Evolutionary conservation across 148 eudicot genomes (phyloP).

Genomic region (Rhododendron griersonianum): DNA sequence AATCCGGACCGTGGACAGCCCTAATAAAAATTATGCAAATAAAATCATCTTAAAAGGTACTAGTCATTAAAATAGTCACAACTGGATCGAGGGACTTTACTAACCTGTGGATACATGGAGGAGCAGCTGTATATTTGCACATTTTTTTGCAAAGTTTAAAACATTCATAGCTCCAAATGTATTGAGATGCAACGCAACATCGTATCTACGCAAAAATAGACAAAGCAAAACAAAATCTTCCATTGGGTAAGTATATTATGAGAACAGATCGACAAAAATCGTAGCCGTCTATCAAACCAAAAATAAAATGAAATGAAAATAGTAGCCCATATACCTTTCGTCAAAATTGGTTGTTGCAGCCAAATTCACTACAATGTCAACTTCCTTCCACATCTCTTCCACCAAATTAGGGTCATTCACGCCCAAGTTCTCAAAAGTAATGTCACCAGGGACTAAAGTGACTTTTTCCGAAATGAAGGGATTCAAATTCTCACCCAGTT

Average conservation of each 20-base stretch:
- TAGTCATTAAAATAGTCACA: too few species aligned
- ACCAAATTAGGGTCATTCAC: constrained; percentile 36
- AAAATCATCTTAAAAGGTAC: too few species aligned
- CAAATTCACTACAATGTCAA: constrained; percentile 57
- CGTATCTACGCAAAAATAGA: constrained; percentile 31
- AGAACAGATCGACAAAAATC: neutral
- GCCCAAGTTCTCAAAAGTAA: constrained; percentile 42
- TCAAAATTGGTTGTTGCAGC: constrained; percentile 74
- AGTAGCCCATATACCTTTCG: constrained; percentile 9
- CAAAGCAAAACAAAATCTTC: neutral
- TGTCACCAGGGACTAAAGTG: constrained; percentile 52
- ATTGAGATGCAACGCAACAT: constrained; percentile 48
- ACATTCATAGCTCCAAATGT: constrained; percentile 56
- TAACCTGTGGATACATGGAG: constrained; percentile 68
- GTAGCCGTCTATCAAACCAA: too few species aligned
- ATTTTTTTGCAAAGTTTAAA: constrained; percentile 52
- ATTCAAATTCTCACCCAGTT: constrained; percentile 37
- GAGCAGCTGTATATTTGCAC: constrained; percentile 38
- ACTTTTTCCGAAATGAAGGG: constrained; percentile 47
- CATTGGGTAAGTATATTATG: neutral
- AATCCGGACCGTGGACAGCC: too few species aligned
- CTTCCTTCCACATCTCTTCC: constrained; percentile 31
- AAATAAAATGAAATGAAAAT: neutral
- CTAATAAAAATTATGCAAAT: too few species aligned
- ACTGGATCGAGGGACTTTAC: constrained; percentile 1